A percentile compares a stretch with the other conserved stretches of the same genome.
Evolutionary conservation across 331 rosid species (phyloP).

Genomic region (Malus hybrid): DNA sequence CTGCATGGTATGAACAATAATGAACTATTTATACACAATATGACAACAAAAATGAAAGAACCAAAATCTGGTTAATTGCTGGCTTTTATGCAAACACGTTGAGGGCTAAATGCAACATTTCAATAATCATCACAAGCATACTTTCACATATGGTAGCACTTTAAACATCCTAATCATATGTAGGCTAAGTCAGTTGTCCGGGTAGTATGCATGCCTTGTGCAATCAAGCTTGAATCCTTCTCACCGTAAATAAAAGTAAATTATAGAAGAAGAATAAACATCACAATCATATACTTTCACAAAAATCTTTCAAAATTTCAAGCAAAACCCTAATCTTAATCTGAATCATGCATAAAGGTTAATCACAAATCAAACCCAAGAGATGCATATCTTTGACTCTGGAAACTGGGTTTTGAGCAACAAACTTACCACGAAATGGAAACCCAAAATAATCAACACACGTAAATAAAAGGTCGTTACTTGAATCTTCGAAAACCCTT

Average conservation of each 20-base stretch:
- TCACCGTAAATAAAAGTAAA: background rate
- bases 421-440: background rate
- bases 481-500: background rate
- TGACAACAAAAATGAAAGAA: background rate
- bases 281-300: background rate
- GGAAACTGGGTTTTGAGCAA: background rate
- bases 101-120: background rate
- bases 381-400: background rate
- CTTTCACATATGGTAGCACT: background rate
- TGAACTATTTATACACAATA: background rate
- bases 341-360: background rate
- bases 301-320: background rate
- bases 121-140: background rate
- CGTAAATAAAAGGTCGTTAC: slow-evolving; percentile 15
- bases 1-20: slow-evolving; percentile 4
- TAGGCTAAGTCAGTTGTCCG: too few species aligned
- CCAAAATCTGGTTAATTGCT: background rate
- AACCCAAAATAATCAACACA: background rate
- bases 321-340: background rate
- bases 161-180: too few species aligned
- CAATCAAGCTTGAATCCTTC: background rate
- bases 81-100: background rate
- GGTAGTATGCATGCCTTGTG: background rate
- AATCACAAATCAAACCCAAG: background rate
- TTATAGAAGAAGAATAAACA: background rate